These are phyloP conservation scores for Rhizophagus clarus DNA, from an alignment of 192 early-diverging fungal species.

Conservation along the genomic window DNA sequence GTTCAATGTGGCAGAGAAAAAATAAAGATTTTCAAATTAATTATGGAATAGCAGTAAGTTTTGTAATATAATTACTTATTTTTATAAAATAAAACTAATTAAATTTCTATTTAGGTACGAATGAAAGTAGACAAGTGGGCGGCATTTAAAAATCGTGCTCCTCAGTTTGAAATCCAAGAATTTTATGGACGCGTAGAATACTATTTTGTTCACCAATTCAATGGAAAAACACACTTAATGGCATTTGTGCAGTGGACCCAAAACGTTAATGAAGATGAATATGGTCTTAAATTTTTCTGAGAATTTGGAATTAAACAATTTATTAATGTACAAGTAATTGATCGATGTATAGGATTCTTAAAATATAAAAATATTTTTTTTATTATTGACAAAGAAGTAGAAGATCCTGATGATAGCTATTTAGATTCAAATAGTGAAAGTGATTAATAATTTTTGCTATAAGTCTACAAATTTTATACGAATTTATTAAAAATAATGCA, in stretches of 20 bases:
- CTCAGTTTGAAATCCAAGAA: too few relatives aligned
- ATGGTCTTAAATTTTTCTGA: not conserved
- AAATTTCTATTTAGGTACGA: not conserved
- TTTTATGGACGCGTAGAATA: not conserved
- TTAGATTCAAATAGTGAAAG: not conserved
- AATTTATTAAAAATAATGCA: too few relatives aligned
- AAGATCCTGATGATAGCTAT: too few relatives aligned
- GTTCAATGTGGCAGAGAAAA: not conserved
- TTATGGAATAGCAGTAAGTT: constrained; percentile 2
- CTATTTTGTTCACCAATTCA: not conserved
- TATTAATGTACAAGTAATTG: too few relatives aligned
- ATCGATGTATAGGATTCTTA: not conserved
- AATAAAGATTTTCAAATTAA: not conserved
- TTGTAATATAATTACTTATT: not conserved
- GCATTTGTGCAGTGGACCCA: not conserved
- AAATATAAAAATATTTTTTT: not conserved
- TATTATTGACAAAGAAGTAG: not conserved
- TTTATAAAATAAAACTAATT: not conserved
- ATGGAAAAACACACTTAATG: too few relatives aligned
- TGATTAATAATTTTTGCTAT: not conserved
- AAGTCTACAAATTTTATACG: too few relatives aligned
- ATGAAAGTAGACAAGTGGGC: constrained; percentile 2
- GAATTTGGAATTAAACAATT: not conserved
- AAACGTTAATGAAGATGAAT: not conserved
- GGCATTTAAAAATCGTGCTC: too few relatives aligned